These are phyloP conservation scores for Arthrobotrys entomopaga DNA, from an alignment of 2,329 filamentous ascomycete genomes.

Conservation along the genomic window DNA sequence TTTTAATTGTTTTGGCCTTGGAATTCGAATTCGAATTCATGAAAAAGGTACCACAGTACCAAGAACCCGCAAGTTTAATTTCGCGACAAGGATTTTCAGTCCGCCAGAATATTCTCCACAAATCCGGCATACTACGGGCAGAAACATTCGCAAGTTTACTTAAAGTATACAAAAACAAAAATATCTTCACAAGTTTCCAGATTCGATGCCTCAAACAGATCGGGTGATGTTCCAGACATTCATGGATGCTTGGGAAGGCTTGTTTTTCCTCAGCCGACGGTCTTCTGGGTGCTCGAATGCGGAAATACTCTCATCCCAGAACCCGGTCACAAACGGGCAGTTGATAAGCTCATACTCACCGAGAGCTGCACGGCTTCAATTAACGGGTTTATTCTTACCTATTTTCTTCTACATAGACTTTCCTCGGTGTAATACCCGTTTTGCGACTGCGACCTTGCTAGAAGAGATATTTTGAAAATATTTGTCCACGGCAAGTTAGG, in stretches of 20 bases:
- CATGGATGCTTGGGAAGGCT: neutral
- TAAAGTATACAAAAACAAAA: no score
- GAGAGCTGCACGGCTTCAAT: neutral
- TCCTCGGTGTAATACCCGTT: no score
- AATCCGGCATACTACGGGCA: slow-evolving; percentile 33
- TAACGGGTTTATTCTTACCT: neutral
- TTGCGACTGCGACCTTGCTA: no score
- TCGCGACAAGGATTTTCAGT: slow-evolving; percentile 18
- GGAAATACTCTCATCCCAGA: neutral
- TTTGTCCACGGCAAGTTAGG: no score
- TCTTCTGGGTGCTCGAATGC: neutral
- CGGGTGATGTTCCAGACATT: neutral
- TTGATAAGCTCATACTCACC: slow-evolving; percentile 8
- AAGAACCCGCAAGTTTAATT: slow-evolving; percentile 18
- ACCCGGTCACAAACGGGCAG: slow-evolving; percentile 17
- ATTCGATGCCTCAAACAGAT: no score
- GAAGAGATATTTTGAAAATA: neutral
- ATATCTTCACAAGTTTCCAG: no score
- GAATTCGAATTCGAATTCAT: slow-evolving; percentile 13
- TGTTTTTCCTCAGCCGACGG: neutral
- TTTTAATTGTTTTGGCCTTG: neutral
- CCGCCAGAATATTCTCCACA: slow-evolving; percentile 4
- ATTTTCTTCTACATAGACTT: no score
- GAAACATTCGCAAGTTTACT: neutral
- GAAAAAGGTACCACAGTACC: neutral